These are phyloP conservation scores for Suillus paluster DNA, from an alignment of 768 basidiomycete genomes.

Conservation along the genomic window DNA sequence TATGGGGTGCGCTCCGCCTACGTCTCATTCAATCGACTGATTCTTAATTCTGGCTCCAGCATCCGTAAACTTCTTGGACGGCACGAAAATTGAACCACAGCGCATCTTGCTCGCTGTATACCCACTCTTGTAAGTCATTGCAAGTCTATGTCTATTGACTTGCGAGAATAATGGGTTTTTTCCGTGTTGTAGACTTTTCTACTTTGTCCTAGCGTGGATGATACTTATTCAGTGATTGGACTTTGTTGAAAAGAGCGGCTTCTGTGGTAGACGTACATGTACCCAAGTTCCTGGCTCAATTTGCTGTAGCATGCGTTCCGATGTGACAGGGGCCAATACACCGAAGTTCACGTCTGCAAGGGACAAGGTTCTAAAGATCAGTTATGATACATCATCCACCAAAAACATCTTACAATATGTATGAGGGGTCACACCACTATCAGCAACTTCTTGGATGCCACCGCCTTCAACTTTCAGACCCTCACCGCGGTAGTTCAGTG, in stretches of 20 bases:
- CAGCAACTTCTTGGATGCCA: no score
- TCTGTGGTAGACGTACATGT: not conserved
- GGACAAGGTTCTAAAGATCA: no score
- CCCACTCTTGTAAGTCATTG: slow-evolving; percentile 81
- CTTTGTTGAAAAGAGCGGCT: not conserved
- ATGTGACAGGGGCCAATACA: not conserved
- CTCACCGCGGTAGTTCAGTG: no score
- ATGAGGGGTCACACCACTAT: no score
- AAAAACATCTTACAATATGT: no score
- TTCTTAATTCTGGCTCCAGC: slow-evolving; percentile 48
- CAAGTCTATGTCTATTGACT: not conserved
- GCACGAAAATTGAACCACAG: slow-evolving; percentile 91
- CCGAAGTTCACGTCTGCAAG: not conserved
- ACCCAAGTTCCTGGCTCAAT: not conserved
- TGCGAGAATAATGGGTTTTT: slow-evolving; percentile 5
- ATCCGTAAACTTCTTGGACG: slow-evolving; percentile 93
- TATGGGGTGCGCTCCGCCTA: slow-evolving; percentile 78
- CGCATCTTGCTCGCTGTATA: slow-evolving; percentile 93
- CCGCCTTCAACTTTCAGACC: no score
- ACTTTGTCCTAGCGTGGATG: slow-evolving; percentile 97
- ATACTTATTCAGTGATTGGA: slow-evolving; percentile 79
- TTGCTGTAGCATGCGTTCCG: not conserved
- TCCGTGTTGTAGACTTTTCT: slow-evolving; percentile 67
- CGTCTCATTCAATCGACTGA: slow-evolving; percentile 11
- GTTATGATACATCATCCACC: no score